phyloP scores from a whole-genome alignment of 805 yeast species.

The Candida xyloterini region DNA sequence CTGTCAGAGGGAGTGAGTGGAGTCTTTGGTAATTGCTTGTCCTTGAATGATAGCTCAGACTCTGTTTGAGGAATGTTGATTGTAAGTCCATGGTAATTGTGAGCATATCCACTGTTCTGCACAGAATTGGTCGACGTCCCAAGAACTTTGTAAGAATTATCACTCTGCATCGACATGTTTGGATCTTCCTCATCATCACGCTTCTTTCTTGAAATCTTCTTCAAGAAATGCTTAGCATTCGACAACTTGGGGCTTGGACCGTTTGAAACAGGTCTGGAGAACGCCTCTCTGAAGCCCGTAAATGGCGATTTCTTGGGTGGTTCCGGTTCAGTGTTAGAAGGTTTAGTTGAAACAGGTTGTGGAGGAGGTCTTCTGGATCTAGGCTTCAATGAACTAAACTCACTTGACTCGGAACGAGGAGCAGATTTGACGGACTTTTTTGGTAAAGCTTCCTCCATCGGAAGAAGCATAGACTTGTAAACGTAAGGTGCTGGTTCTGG shows the following conservation, averaged over 20 bases:
- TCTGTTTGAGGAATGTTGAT: constrained; percentile 12
- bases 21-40: constrained; percentile 22
- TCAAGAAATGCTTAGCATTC: constrained; percentile 21
- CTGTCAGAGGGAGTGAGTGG: constrained; percentile 26
- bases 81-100: constrained; percentile 12
- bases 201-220: constrained; percentile 20
- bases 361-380: constrained; percentile 23
- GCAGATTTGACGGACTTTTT: background rate
- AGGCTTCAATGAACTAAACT: background rate
- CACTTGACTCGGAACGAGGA: too few species aligned
- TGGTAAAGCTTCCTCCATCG: background rate
- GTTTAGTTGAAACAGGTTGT: background rate
- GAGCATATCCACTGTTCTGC: constrained; percentile 9
- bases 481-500: constrained; percentile 3
- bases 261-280: constrained; percentile 18
- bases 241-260: constrained; percentile 17
- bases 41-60: constrained; percentile 1
- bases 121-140: constrained; percentile 4
- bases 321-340: constrained; percentile 1
- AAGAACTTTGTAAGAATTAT: constrained; percentile 8
- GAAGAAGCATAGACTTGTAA: constrained; percentile 3
- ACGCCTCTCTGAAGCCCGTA: constrained; percentile 22
- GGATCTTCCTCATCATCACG: constrained; percentile 9
- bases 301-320: constrained; percentile 20
- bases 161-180: constrained; percentile 4